Conservation (phyloP, 2,329 filamentous ascomycete species). For the Purpureocillium takamizusanense region DNA sequence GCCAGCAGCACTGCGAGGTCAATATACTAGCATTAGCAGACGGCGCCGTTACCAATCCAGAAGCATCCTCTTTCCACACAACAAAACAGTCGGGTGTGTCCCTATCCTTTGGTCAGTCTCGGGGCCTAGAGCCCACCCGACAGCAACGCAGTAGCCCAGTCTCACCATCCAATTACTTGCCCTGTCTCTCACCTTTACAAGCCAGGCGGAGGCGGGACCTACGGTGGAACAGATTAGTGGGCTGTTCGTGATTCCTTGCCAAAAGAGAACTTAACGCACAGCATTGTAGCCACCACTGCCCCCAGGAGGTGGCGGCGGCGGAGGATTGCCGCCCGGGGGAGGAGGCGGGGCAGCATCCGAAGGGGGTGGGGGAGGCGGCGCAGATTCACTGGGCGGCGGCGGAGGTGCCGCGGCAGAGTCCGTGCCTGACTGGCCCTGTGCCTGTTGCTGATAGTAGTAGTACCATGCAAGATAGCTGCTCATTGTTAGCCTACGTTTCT, state of each 20-base stretch:
- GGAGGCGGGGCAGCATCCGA: slow-evolving; percentile 3
- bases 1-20: background rate
- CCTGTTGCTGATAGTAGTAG: slow-evolving; percentile 56
- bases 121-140: background rate
- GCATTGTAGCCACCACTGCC: slow-evolving; percentile 54
- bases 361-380: slow-evolving; percentile 47
- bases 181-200: slow-evolving; percentile 23
- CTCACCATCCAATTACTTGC: background rate
- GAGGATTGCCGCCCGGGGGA: slow-evolving; percentile 44
- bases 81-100: too few species aligned
- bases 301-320: slow-evolving; percentile 41
- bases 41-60: too few species aligned
- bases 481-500: slow-evolving; percentile 11
- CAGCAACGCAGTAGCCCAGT: background rate
- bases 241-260: too few species aligned
- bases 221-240: slow-evolving; percentile 1
- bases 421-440: slow-evolving; percentile 16
- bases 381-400: slow-evolving; percentile 48
- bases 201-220: slow-evolving; percentile 50
- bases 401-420: slow-evolving; percentile 42
- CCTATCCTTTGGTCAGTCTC: too few species aligned
- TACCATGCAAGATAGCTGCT: slow-evolving; percentile 59
- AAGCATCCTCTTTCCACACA: too few species aligned
- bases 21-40: too few species aligned
- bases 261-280: too few species aligned